Conservation (phyloP, 805 yeast genomes). For the Isabelozyma rhagii region DNA sequence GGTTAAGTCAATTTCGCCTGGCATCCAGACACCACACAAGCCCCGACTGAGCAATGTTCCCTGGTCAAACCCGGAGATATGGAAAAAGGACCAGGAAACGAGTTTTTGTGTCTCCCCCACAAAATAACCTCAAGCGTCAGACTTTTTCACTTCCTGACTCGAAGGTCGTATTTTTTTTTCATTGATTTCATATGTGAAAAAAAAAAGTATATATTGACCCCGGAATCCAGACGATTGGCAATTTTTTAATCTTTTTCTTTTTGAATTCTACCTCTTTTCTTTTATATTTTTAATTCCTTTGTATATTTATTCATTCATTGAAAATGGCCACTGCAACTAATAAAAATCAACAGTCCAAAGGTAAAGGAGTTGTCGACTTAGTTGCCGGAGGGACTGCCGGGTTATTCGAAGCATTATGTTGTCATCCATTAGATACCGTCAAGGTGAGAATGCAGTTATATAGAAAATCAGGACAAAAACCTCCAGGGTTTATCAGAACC, state of each 20-base stretch:
- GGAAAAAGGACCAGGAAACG: neutral
- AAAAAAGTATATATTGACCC: neutral
- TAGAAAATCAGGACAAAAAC: slow-evolving; percentile 65
- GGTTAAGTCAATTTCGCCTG: neutral
- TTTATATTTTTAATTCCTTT: neutral
- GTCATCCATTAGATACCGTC: slow-evolving; percentile 97
- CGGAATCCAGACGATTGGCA: neutral
- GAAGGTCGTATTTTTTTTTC: neutral
- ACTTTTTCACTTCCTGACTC: neutral
- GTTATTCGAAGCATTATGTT: slow-evolving; percentile 91
- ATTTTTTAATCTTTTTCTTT: neutral
- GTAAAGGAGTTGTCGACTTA: slow-evolving; percentile 55
- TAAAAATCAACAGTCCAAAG: slow-evolving; percentile 24
- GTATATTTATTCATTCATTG: slow-evolving; percentile 1
- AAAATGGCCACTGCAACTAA: slow-evolving; percentile 1
- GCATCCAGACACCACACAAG: neutral
- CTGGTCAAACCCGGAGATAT: neutral
- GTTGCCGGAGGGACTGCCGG: slow-evolving; percentile 98
- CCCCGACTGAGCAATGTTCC: neutral
- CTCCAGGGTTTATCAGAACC: slow-evolving; percentile 83
- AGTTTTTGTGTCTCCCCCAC: neutral
- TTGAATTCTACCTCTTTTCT: neutral
- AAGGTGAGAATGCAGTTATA: slow-evolving; percentile 96
- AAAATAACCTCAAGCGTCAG: too few relatives aligned
- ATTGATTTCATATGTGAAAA: neutral